Percentiles rank a stretch among this genome's conserved stretches.
These are phyloP conservation scores for Geranium rotundifolium DNA, from an alignment of 345 rosid genomes.

Conservation along the genomic window DNA sequence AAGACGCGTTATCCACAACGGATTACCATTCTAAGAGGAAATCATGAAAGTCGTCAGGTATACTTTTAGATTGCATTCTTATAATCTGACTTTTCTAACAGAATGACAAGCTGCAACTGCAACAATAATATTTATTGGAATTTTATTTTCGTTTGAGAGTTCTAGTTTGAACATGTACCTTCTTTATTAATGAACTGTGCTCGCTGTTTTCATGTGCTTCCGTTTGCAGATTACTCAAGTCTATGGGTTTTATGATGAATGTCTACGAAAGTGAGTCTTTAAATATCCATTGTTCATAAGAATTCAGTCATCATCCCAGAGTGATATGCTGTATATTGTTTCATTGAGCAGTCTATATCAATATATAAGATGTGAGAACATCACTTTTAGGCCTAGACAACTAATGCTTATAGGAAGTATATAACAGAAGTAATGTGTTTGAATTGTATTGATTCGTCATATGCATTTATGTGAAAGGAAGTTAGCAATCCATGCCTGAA, in stretches of 20 bases:
- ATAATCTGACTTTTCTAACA: too few relatives aligned
- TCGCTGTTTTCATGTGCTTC: slow-evolving; percentile 11
- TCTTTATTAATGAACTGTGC: neutral
- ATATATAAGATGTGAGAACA: neutral
- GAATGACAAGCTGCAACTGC: neutral
- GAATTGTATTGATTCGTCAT: neutral
- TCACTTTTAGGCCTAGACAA: too few relatives aligned
- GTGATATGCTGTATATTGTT: too few relatives aligned
- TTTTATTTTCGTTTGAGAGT: neutral
- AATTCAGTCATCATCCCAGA: neutral
- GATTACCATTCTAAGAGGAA: slow-evolving; percentile 28
- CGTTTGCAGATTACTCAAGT: slow-evolving; percentile 81
- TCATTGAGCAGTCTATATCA: too few relatives aligned
- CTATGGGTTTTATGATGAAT: slow-evolving; percentile 97
- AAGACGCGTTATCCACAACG: slow-evolving; percentile 82
- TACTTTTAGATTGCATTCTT: slow-evolving; percentile 7
- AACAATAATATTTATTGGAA: neutral
- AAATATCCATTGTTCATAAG: neutral
- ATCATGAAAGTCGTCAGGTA: slow-evolving; percentile 76
- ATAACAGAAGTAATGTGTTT: too few relatives aligned
- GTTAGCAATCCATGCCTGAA: neutral
- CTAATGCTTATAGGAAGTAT: too few relatives aligned
- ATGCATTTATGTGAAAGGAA: neutral
- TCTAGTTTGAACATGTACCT: neutral
- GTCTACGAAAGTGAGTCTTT: slow-evolving; percentile 88